Base-by-base conservation (phyloP, 306 rosid genomes). In the Vigna unguiculata region DNA sequence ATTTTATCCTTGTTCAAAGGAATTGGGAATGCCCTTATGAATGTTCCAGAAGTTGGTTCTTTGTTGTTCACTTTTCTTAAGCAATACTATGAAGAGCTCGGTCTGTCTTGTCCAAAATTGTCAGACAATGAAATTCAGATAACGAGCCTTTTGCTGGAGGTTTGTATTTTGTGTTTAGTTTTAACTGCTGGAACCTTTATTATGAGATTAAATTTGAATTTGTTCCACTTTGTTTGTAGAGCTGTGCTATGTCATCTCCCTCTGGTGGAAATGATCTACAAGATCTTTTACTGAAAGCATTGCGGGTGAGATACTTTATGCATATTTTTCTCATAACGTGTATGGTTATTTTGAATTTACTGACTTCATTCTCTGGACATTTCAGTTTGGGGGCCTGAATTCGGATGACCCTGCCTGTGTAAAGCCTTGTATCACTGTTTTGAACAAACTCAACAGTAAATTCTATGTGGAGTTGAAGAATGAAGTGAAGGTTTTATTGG, bases 141-240 rank as follows among this genome's bases (percentile, higher is more conserved):
- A 66, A 77, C 89, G 77, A 89, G 97, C 86, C 90, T 90, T 78
- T 81, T 92, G 65, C 83, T 95, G 80, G 96, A 95, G 92, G 98
- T 92, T 82, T 46, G 84, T 71, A 48, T 41, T 46, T 67, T 61
- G 22, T 55, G 3, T 57, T 76, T 20, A 28, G 46, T 66, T 61
- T 69, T 64, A 69, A 60, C 38, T 60, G 11, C 76, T 34, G 58
- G 57, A 60, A 30, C 22, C 6, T 65, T 76, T 51, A 51, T n/a
- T 77, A 66, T 25, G 34, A 66, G 53, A 38, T 71, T 83, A 66
- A 70, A 43, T 76, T 36, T 54, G 58, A 82, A 16, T 68, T 83
- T 40, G 46, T 70, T 67, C 47, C 73, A 80, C 52, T 51, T 78
- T 20, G 41, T 71, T 49, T 85, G 54, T 74, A 94, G 98, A 82